Evolutionary conservation across 352 stramenopile genomes (phyloP).

Genomic region (Pythium pyrilobum): DNA sequence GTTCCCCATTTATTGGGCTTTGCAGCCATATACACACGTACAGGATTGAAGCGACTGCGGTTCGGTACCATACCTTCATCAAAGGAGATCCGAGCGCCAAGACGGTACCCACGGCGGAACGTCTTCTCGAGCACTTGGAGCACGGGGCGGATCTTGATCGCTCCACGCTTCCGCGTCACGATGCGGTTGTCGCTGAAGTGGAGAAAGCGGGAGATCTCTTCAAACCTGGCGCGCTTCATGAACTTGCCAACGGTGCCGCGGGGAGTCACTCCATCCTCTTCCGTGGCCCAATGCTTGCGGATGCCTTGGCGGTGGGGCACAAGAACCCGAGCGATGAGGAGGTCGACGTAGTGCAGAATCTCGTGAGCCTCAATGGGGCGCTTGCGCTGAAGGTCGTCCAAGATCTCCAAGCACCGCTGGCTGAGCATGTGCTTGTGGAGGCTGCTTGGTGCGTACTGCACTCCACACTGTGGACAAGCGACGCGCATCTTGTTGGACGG

Average conservation of each 20-base stretch:
- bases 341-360: not conserved
- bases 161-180: not conserved
- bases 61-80: conserved; percentile 4
- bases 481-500: too few relatives aligned
- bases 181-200: not conserved
- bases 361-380: not conserved
- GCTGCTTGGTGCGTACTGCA: too few relatives aligned
- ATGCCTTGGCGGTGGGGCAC: not conserved
- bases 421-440: too few relatives aligned
- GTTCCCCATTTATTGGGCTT: conserved; percentile 6
- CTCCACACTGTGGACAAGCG: too few relatives aligned
- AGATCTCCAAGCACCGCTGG: too few relatives aligned
- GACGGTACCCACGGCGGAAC: not conserved
- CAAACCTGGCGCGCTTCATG: not conserved
- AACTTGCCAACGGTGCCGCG: not conserved
- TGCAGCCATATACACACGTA: conserved; percentile 6
- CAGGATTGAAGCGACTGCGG: not conserved
- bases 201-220: not conserved
- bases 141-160: not conserved
- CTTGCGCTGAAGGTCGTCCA: not conserved
- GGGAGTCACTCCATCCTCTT: not conserved
- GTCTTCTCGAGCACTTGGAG: conserved; percentile 1
- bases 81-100: not conserved
- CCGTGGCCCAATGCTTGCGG: not conserved
- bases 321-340: not conserved